Evolutionary conservation across 495 filamentous ascomycete genomes (phyloP).

Genomic region (Neurospora sp.): DNA sequence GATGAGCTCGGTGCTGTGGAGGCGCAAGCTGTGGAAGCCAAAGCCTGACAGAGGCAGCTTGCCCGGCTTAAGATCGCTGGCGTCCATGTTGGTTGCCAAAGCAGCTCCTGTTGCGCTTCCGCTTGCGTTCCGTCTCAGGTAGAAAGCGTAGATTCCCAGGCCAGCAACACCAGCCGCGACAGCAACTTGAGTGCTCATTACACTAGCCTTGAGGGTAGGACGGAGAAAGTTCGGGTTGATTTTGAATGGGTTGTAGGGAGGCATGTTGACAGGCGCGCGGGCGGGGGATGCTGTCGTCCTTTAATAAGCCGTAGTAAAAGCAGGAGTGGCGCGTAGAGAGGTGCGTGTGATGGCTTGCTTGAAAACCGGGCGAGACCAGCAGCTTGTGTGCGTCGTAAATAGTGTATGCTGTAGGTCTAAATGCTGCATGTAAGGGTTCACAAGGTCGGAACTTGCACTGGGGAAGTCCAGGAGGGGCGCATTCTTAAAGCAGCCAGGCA

Average conservation of each 20-base stretch:
- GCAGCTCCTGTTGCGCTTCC: neutral
- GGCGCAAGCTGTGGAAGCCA: conserved; percentile 28
- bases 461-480: neutral
- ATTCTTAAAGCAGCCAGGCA: neutral
- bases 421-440: neutral
- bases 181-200: conserved; percentile 19
- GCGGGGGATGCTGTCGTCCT: neutral
- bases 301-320: neutral
- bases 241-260: conserved; percentile 3
- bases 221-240: conserved; percentile 2
- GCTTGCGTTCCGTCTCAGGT: conserved; percentile 4
- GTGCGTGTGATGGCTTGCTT: neutral
- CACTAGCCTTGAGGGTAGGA: conserved; percentile 8
- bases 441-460: neutral
- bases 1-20: conserved; percentile 43
- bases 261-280: conserved; percentile 1
- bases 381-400: neutral
- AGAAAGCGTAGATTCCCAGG: conserved; percentile 18
- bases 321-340: neutral
- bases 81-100: neutral
- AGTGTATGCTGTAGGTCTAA: neutral
- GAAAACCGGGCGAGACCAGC: neutral
- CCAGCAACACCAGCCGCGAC: conserved; percentile 20
- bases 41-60: conserved; percentile 22
- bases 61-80: neutral